Evolutionary conservation across 148 eudicot genomes (phyloP).

Genomic region (Simmondsia chinensis): DNA sequence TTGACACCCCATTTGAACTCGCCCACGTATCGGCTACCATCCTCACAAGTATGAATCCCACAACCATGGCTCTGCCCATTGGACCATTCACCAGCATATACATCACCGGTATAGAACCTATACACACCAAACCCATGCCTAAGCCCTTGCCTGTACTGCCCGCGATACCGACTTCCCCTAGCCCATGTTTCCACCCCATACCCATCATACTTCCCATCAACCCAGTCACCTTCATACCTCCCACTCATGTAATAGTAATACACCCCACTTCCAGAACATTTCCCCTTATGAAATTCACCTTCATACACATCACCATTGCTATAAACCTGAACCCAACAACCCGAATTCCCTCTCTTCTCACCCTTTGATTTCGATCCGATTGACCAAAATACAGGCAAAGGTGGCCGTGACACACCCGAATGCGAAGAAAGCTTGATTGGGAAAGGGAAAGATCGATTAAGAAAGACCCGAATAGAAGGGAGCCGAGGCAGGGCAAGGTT

Average conservation of each 20-base stretch:
- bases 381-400: constrained; percentile 86
- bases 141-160: constrained; percentile 83
- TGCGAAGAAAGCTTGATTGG: constrained; percentile 40
- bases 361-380: constrained; percentile 58
- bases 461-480: constrained; percentile 69
- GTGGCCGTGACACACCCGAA: constrained; percentile 14
- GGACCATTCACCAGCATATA: constrained; percentile 92
- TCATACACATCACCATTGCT: constrained; percentile 91
- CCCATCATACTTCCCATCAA: constrained; percentile 95
- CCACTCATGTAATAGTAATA: constrained; percentile 93
- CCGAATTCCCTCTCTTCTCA: constrained; percentile 51
- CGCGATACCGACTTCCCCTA: constrained; percentile 79
- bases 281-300: constrained; percentile 90
- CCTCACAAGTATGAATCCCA: constrained; percentile 92
- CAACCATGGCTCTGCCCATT: constrained; percentile 97
- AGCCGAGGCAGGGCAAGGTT: constrained; percentile 77
- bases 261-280: constrained; percentile 92
- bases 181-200: constrained; percentile 97
- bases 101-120: constrained; percentile 93
- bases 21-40: constrained; percentile 92
- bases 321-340: constrained; percentile 76
- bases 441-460: constrained; percentile 46
- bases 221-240: constrained; percentile 91
- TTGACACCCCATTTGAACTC: constrained; percentile 97
- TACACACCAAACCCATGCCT: constrained; percentile 94